These are phyloP conservation scores for Teunomyces cretensis DNA, from an alignment of 805 yeast species.

Conservation along the genomic window DNA sequence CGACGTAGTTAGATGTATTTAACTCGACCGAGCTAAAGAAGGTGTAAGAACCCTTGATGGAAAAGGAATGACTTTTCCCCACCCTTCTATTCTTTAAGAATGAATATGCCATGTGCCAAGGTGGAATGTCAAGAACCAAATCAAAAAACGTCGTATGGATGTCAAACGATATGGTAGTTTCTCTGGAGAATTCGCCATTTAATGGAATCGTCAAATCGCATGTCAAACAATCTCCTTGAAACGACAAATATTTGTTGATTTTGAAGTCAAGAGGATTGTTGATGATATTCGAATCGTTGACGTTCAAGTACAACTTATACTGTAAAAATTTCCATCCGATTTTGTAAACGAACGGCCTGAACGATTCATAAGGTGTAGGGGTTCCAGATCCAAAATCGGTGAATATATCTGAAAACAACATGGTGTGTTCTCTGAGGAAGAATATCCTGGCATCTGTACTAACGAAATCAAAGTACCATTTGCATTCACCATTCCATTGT, in stretches of 20 bases:
- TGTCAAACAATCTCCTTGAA: slow-evolving; percentile 61
- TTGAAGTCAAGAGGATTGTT: slow-evolving; percentile 83
- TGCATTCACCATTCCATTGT: slow-evolving; percentile 76
- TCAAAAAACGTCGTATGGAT: slow-evolving; percentile 59
- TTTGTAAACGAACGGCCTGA: slow-evolving; percentile 67
- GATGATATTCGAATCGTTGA: slow-evolving; percentile 85
- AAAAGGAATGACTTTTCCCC: slow-evolving; percentile 67
- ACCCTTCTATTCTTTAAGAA: slow-evolving; percentile 60
- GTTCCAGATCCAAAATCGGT: slow-evolving; percentile 77
- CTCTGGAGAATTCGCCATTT: slow-evolving; percentile 50
- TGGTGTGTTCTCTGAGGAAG: slow-evolving; percentile 77
- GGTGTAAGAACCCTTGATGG: slow-evolving; percentile 63
- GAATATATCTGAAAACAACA: slow-evolving; percentile 67
- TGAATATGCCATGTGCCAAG: slow-evolving; percentile 85
- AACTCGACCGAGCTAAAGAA: slow-evolving; percentile 58
- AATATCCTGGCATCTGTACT: slow-evolving; percentile 59
- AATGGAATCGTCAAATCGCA: slow-evolving; percentile 58
- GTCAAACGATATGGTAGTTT: slow-evolving; percentile 50
- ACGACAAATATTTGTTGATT: slow-evolving; percentile 73
- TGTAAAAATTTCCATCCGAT: slow-evolving; percentile 58
- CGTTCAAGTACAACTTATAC: slow-evolving; percentile 67
- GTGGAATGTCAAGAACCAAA: slow-evolving; percentile 72
- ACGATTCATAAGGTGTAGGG: slow-evolving; percentile 69
- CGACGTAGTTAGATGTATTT: slow-evolving; percentile 67
- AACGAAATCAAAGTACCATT: slow-evolving; percentile 60